Evolutionary conservation across 345 rosid species (phyloP).

Genomic region (Salix purpurea): DNA sequence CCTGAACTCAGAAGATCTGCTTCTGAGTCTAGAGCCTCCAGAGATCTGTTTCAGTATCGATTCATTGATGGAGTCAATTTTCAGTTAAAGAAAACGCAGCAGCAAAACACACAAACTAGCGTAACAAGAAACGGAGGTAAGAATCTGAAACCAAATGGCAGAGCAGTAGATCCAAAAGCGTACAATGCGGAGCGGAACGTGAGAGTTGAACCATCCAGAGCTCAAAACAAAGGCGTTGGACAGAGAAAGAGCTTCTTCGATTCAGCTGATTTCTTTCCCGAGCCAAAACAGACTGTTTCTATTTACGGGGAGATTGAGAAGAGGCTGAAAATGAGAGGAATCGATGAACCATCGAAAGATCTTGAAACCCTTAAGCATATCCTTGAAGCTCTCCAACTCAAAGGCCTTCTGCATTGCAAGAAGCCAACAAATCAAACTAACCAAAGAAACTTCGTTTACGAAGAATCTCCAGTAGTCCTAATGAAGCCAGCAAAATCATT

Average conservation of each 20-base stretch:
- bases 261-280: conserved; percentile 84
- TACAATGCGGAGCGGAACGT: conserved; percentile 21
- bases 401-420: conserved; percentile 78
- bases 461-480: conserved; percentile 52
- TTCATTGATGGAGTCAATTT: conserved; percentile 52
- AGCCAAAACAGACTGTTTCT: conserved; percentile 44
- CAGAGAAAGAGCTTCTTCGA: conserved; percentile 58
- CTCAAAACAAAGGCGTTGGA: conserved; percentile 32
- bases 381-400: conserved; percentile 81
- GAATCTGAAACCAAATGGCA: conserved; percentile 13
- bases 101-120: conserved; percentile 20
- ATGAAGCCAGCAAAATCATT: conserved; percentile 41
- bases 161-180: conserved; percentile 26
- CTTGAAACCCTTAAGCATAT: conserved; percentile 82
- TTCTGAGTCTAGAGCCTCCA: conserved; percentile 75
- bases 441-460: conserved; percentile 45
- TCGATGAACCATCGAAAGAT: conserved; percentile 73
- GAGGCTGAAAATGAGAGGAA: conserved; percentile 58
- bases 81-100: conserved; percentile 36
- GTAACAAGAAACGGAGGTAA: conserved; percentile 20
- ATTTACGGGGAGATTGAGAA: conserved; percentile 60
- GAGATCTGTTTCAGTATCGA: conserved; percentile 49
- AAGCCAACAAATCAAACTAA: conserved; percentile 25
- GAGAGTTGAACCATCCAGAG: conserved; percentile 45
- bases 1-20: conserved; percentile 84